Percentiles rank a stretch among this genome's conserved stretches.
phyloP scores from a whole-genome alignment of 202 grass and related monocot genomes.

The Zizania palustris region DNA sequence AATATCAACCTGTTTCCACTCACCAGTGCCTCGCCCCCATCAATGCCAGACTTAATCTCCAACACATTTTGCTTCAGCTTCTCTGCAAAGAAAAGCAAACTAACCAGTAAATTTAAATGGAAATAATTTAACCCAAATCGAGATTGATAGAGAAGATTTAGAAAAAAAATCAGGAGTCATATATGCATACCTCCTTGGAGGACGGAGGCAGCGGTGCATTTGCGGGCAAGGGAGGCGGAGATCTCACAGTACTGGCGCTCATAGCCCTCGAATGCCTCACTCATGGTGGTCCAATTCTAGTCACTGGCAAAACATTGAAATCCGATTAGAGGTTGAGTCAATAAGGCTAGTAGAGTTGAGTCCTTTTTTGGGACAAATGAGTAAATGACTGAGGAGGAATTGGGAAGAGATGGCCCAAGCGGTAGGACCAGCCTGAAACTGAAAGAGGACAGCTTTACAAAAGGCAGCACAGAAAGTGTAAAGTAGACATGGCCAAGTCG shows the following conservation, averaged over 20 bases:
- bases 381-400: too few relatives aligned
- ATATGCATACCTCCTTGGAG: slow-evolving; percentile 68
- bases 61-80: slow-evolving; percentile 63
- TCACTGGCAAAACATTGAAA: slow-evolving; percentile 29
- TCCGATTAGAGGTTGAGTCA: neutral
- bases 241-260: slow-evolving; percentile 90
- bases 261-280: slow-evolving; percentile 80
- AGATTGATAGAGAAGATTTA: neutral
- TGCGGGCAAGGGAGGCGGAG: slow-evolving; percentile 75
- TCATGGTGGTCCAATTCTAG: slow-evolving; percentile 51
- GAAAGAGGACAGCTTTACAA: too few relatives aligned
- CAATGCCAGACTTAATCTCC: slow-evolving; percentile 72
- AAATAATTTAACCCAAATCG: neutral
- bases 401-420: too few relatives aligned
- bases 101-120: neutral
- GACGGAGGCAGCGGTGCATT: slow-evolving; percentile 67
- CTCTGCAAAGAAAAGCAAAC: slow-evolving; percentile 39
- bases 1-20: neutral
- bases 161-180: neutral
- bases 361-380: too few relatives aligned
- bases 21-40: slow-evolving; percentile 75
- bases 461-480: too few relatives aligned
- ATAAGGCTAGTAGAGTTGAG: neutral
- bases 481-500: too few relatives aligned
- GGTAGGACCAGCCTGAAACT: too few relatives aligned